A percentile compares a stretch with the other conserved stretches of the same genome.
These are phyloP conservation scores for Chaetomium olivaceum DNA, from an alignment of 2,329 filamentous ascomycete species.

Conservation along the genomic window DNA sequence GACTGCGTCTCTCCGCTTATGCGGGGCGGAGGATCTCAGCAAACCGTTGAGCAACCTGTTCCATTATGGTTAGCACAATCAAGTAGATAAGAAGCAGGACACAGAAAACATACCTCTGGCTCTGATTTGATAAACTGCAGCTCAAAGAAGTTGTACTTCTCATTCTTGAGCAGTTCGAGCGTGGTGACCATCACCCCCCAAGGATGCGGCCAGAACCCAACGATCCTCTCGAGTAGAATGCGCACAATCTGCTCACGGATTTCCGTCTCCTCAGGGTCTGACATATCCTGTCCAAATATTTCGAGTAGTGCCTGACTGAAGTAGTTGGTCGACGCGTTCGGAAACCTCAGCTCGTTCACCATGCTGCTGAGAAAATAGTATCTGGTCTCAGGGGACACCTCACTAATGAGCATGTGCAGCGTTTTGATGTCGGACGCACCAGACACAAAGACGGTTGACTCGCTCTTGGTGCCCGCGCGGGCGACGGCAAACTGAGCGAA, in stretches of 20 bases:
- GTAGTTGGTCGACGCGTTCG: constrained; percentile 87
- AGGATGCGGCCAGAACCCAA: constrained; percentile 88
- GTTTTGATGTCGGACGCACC: constrained; percentile 69
- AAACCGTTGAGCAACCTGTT: constrained; percentile 40
- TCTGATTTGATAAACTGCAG: constrained; percentile 87
- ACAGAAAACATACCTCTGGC: constrained; percentile 68
- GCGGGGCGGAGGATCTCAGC: constrained; percentile 33
- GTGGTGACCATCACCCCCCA: constrained; percentile 92
- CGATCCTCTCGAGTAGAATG: constrained; percentile 81
- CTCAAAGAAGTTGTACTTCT: constrained; percentile 88
- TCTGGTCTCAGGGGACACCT: constrained; percentile 72
- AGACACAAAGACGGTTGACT: constrained; percentile 63
- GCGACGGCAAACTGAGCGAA: constrained; percentile 72
- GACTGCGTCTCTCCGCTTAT: not conserved
- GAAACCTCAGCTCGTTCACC: constrained; percentile 87
- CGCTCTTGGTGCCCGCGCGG: constrained; percentile 55
- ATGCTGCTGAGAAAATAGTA: constrained; percentile 85
- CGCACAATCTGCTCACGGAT: constrained; percentile 90
- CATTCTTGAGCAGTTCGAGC: constrained; percentile 87
- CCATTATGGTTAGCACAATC: constrained; percentile 13
- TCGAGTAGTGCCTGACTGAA: constrained; percentile 85
- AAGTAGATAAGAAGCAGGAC: not conserved
- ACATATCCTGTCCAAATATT: constrained; percentile 75
- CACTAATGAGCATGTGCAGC: constrained; percentile 74
- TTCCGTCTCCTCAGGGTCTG: constrained; percentile 73